phyloP scores from a whole-genome alignment of 225 moss, liverwort and hornwort species.

The Straminergon stramineum region DNA sequence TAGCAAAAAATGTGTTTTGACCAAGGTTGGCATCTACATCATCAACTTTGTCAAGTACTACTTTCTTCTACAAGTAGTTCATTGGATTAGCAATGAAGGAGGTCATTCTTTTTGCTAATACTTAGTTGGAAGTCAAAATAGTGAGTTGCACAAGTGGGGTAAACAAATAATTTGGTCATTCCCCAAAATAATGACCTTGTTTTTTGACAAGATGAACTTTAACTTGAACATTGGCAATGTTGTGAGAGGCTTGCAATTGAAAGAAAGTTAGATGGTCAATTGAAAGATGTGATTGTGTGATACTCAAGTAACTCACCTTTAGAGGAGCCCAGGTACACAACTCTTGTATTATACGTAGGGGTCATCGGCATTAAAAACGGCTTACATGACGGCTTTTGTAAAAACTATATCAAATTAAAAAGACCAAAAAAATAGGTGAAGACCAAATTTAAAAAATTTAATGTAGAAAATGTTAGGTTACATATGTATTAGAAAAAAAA shows the following conservation, averaged over 20 bases:
- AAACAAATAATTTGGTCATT: not conserved
- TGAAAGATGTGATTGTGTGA: not conserved
- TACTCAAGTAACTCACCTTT: not conserved
- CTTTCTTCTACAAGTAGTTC: not conserved
- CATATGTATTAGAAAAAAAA: too few relatives aligned
- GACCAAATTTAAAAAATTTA: too few relatives aligned
- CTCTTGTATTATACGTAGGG: too few relatives aligned
- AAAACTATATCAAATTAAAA: too few relatives aligned
- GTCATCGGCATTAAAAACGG: too few relatives aligned
- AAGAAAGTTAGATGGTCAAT: not conserved
- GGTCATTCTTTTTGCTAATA: not conserved
- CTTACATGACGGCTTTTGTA: too few relatives aligned
- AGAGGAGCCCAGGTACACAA: too few relatives aligned
- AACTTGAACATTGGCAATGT: accelerated
- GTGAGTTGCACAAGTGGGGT: not conserved
- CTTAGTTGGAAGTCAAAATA: not conserved
- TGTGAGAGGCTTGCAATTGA: not conserved
- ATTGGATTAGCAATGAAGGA: not conserved
- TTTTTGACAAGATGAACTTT: not conserved
- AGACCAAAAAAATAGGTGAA: too few relatives aligned
- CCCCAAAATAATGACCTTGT: not conserved
- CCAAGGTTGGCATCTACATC: not conserved
- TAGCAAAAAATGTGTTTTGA: accelerated
- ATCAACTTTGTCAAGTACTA: not conserved
- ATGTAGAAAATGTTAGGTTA: too few relatives aligned